phyloP scores from a whole-genome alignment of 768 basidiomycete genomes.

The Boletus insuetus region DNA sequence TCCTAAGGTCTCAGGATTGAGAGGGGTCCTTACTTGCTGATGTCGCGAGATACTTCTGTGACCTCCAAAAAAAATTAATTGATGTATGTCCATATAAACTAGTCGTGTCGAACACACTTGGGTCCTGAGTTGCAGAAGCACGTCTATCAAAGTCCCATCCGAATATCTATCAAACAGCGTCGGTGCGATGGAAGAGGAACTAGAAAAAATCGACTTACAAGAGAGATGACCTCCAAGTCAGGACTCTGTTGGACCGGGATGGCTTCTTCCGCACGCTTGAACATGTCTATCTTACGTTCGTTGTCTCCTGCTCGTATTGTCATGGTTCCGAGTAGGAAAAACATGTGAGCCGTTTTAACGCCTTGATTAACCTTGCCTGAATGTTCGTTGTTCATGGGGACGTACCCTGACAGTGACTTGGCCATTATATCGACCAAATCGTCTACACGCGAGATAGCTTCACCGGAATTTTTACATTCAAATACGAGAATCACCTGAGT shows the following conservation, averaged over 20 bases:
- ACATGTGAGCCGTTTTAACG: not conserved
- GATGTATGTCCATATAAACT: not conserved
- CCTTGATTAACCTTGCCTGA: not conserved
- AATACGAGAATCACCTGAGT: not conserved
- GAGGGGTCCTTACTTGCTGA: too few relatives aligned
- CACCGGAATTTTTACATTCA: too few relatives aligned
- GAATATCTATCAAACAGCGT: constrained; percentile 1
- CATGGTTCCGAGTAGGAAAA: not conserved
- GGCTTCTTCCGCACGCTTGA: not conserved
- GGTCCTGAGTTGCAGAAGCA: not conserved
- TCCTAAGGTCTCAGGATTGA: too few relatives aligned
- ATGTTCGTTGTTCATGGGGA: too few relatives aligned
- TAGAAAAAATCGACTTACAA: not conserved
- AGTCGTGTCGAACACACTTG: too few relatives aligned
- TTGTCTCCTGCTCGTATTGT: not conserved
- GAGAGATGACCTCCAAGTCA: not conserved
- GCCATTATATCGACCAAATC: too few relatives aligned
- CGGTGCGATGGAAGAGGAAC: not conserved
- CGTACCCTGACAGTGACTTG: too few relatives aligned
- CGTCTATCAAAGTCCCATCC: constrained; percentile 17
- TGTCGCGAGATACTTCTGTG: too few relatives aligned
- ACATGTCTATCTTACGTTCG: not conserved
- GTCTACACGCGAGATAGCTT: too few relatives aligned
- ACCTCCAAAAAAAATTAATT: too few relatives aligned
- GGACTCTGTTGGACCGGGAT: not conserved